Conservation (phyloP, 768 basidiomycete species). For the Albatrellus ellisii region DNA sequence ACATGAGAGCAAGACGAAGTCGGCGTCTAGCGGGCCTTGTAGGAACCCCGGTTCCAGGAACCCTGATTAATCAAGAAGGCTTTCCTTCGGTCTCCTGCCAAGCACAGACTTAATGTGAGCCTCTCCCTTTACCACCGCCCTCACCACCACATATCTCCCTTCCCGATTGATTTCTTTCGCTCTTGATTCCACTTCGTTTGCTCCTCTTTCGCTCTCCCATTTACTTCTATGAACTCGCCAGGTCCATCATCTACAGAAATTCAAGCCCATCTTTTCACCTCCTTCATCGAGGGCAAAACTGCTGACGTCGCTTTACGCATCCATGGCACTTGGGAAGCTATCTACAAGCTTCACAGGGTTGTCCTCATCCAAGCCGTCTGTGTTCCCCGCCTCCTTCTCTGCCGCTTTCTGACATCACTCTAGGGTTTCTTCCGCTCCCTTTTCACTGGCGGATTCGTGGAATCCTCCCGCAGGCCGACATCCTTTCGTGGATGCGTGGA, state of each 20-base stretch:
- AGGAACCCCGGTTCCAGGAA: no score
- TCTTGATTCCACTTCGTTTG: neutral
- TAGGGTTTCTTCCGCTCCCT: slow-evolving; percentile 84
- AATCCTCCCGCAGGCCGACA: slow-evolving; percentile 26
- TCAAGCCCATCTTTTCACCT: slow-evolving; percentile 64
- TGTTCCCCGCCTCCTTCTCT: neutral
- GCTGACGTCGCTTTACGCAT: slow-evolving; percentile 71
- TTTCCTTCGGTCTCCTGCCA: no score
- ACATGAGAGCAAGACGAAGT: slow-evolving; percentile 18
- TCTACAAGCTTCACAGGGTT: slow-evolving; percentile 73
- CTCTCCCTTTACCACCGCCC: no score
- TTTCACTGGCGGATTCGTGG: slow-evolving; percentile 70
- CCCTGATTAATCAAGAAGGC: no score
- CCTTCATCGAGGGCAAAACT: slow-evolving; percentile 58
- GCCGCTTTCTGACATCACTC: neutral
- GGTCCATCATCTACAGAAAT: slow-evolving; percentile 39
- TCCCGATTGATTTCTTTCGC: neutral
- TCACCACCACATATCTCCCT: no score
- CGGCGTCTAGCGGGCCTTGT: no score
- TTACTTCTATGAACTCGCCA: slow-evolving; percentile 23
- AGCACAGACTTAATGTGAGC: no score
- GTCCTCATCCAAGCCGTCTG: slow-evolving; percentile 77
- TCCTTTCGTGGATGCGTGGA: slow-evolving; percentile 23
- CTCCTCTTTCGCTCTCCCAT: neutral
- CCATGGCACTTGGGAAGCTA: slow-evolving; percentile 51